These are phyloP conservation scores for Didymella glomerata DNA, from an alignment of 2,329 filamentous ascomycete genomes.

Conservation along the genomic window DNA sequence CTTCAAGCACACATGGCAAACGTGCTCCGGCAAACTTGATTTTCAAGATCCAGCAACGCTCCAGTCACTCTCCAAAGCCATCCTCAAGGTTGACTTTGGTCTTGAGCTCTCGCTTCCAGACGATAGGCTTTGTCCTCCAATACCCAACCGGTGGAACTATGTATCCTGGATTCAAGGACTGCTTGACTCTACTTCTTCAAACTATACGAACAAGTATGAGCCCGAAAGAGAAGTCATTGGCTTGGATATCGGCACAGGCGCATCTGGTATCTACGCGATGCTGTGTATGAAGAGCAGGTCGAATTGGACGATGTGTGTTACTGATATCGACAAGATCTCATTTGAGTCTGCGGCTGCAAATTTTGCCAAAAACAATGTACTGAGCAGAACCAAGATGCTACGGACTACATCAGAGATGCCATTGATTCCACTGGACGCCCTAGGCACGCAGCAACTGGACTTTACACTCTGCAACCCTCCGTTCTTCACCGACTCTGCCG, in stretches of 20 bases:
- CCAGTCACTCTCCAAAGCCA: slow-evolving; percentile 77
- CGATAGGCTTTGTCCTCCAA: slow-evolving; percentile 86
- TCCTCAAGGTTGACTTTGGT: slow-evolving; percentile 79
- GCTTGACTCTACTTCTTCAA: slow-evolving; percentile 71
- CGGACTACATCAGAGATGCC: slow-evolving; percentile 60
- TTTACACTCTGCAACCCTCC: slow-evolving; percentile 96
- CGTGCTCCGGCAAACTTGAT: slow-evolving; percentile 69
- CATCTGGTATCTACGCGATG: slow-evolving; percentile 90
- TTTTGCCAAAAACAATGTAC: slow-evolving; percentile 70
- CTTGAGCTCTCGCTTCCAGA: slow-evolving; percentile 74
- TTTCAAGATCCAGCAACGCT: slow-evolving; percentile 81
- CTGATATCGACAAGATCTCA: slow-evolving; percentile 78
- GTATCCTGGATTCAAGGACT: slow-evolving; percentile 87
- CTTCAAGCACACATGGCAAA: slow-evolving; percentile 63
- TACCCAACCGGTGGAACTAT: slow-evolving; percentile 80
- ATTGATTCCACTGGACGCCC: slow-evolving; percentile 70
- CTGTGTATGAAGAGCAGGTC: slow-evolving; percentile 74
- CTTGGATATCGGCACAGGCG: slow-evolving; percentile 88
- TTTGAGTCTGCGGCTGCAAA: slow-evolving; percentile 73
- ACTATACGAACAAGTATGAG: slow-evolving; percentile 57
- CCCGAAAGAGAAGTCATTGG: slow-evolving; percentile 68
- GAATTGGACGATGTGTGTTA: slow-evolving; percentile 65
- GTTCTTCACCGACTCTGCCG: slow-evolving; percentile 80
- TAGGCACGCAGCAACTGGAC: slow-evolving; percentile 67
- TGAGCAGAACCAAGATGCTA: slow-evolving; percentile 70